Evolutionary conservation across 2,329 filamentous ascomycete species (phyloP).

Genomic region (Aspergillus bombycis): DNA sequence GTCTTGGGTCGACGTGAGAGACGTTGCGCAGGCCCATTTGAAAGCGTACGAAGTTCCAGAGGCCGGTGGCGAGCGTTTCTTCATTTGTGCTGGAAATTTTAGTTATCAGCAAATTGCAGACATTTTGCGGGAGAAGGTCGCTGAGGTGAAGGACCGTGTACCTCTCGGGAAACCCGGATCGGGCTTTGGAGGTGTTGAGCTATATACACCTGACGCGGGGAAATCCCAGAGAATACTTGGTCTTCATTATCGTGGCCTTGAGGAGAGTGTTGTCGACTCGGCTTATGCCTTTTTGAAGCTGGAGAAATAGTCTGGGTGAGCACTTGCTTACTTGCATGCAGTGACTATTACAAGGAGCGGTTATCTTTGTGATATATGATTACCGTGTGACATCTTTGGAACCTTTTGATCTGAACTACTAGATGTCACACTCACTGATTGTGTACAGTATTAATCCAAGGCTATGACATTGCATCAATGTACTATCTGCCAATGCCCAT

Average conservation of each 20-base stretch:
- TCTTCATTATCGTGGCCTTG: background rate
- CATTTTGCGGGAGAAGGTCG: background rate
- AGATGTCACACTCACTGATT: too few species aligned
- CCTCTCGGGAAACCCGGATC: background rate
- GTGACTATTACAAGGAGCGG: too few species aligned
- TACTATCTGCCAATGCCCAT: too few species aligned
- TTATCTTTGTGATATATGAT: too few species aligned
- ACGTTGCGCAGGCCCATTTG: background rate
- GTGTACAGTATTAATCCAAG: too few species aligned
- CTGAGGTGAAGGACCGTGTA: background rate
- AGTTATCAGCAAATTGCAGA: background rate
- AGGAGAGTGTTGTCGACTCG: background rate
- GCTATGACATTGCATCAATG: too few species aligned
- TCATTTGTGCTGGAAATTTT: background rate
- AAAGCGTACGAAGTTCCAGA: background rate
- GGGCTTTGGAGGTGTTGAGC: background rate
- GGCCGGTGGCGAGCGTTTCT: background rate
- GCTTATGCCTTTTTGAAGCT: background rate
- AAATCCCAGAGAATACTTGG: background rate
- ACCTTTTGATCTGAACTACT: too few species aligned
- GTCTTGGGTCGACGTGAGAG: background rate
- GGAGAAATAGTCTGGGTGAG: background rate
- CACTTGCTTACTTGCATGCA: too few species aligned
- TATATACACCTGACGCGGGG: background rate
- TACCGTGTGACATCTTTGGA: too few species aligned